phyloP scores from a whole-genome alignment of 768 basidiomycete genomes.

The Podaxis sp. region DNA sequence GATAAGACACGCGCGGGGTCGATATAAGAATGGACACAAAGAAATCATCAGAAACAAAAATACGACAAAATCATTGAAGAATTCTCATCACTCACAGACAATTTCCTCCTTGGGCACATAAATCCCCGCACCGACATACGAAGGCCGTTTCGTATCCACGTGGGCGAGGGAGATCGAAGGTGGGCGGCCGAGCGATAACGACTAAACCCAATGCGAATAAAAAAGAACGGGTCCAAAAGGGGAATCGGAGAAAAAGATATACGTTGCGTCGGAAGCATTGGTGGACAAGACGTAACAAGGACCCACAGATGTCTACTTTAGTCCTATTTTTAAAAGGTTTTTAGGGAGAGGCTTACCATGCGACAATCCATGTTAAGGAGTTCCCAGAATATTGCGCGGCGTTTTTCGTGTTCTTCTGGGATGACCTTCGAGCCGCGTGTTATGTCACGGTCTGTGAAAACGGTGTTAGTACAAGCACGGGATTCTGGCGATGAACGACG shows the following conservation, averaged over 20 bases:
- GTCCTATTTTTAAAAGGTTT: neutral
- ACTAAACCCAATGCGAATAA: slow-evolving; percentile 33
- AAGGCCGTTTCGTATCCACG: slow-evolving; percentile 60
- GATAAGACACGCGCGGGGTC: too few species aligned
- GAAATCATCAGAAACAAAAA: neutral
- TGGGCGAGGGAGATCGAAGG: slow-evolving; percentile 65
- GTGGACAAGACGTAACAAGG: slow-evolving; percentile 15
- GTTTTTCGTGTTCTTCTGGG: slow-evolving; percentile 71
- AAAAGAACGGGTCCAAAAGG: neutral
- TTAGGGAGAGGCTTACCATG: slow-evolving; percentile 37
- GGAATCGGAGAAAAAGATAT: neutral
- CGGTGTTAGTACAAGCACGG: slow-evolving; percentile 14
- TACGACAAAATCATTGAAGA: slow-evolving; percentile 2
- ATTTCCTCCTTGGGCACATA: slow-evolving; percentile 50
- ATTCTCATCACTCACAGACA: slow-evolving; percentile 37
- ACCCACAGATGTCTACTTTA: slow-evolving; percentile 3
- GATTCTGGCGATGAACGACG: slow-evolving; percentile 23
- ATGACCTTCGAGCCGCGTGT: slow-evolving; percentile 56
- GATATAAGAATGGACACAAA: neutral
- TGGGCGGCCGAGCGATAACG: slow-evolving; percentile 68
- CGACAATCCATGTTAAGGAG: slow-evolving; percentile 69
- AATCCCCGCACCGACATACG: slow-evolving; percentile 43
- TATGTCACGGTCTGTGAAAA: slow-evolving; percentile 59
- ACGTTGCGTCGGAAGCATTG: too few species aligned
- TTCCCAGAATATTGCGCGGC: slow-evolving; percentile 72